These are phyloP conservation scores for Sporothrix pseudoabietina DNA, from an alignment of 2,329 filamentous ascomycete genomes.

Conservation along the genomic window DNA sequence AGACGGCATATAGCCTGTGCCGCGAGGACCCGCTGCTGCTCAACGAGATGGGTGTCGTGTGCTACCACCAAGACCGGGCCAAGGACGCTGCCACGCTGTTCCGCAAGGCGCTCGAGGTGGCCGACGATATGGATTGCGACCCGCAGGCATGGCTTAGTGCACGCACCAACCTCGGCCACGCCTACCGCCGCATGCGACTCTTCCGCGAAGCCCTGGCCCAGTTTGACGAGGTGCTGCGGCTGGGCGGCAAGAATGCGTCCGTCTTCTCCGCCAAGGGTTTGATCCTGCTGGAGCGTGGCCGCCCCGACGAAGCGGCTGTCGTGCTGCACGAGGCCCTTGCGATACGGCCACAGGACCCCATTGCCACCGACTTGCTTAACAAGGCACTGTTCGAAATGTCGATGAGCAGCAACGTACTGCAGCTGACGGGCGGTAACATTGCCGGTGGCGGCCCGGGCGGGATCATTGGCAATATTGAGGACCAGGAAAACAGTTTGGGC, in stretches of 20 bases:
- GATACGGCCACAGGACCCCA: conserved; percentile 75
- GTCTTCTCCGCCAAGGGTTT: conserved; percentile 83
- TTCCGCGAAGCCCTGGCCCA: conserved; percentile 72
- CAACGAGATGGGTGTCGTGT: conserved; percentile 95
- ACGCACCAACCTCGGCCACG: conserved; percentile 86
- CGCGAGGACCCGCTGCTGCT: conserved; percentile 84
- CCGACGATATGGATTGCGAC: conserved; percentile 79
- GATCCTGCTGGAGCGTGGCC: conserved; percentile 75
- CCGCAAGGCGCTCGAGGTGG: conserved; percentile 72
- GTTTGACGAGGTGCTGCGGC: conserved; percentile 84
- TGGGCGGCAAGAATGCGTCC: conserved; percentile 75
- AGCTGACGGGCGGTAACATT: conserved; percentile 20
- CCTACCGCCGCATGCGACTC: conserved; percentile 71
- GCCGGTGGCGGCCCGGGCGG: neutral
- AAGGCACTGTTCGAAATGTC: conserved; percentile 69
- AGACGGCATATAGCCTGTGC: conserved; percentile 81
- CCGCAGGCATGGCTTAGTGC: conserved; percentile 80
- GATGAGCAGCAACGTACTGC: conserved; percentile 41
- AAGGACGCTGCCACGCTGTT: conserved; percentile 78
- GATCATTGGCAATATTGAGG: neutral
- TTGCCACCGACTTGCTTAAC: conserved; percentile 75
- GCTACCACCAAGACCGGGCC: conserved; percentile 84
- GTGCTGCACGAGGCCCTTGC: conserved; percentile 84
- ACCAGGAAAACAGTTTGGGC: conserved; percentile 21
- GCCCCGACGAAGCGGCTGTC: conserved; percentile 74